Evolutionary conservation across 495 filamentous ascomycete genomes (phyloP).

Genomic region (Aspergillus haitiensis): DNA sequence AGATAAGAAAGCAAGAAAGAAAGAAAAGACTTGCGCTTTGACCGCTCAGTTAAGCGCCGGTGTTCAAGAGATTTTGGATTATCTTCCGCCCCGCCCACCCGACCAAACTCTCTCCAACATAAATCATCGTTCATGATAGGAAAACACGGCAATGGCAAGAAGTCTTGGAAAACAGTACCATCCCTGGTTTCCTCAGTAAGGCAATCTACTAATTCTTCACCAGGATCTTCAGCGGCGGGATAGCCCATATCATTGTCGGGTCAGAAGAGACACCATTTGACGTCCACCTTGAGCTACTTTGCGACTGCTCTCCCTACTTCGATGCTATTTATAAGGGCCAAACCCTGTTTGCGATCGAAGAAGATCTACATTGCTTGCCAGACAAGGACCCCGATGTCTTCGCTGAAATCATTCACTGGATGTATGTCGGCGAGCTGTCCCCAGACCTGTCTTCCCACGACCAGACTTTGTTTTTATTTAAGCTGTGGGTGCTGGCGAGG

Average conservation of each 20-base stretch:
- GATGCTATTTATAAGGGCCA: not conserved
- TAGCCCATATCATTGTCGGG: slow-evolving; percentile 25
- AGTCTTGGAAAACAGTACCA: not conserved
- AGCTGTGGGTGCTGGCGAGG: slow-evolving; percentile 1
- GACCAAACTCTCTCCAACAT: no score
- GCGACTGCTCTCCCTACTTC: slow-evolving; percentile 8
- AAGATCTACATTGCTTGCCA: not conserved
- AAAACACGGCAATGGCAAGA: no score
- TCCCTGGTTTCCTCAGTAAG: not conserved
- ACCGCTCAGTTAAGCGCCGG: no score
- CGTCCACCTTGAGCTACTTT: slow-evolving; percentile 1
- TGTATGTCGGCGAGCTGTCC: not conserved
- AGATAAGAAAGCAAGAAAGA: no score
- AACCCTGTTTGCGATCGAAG: not conserved
- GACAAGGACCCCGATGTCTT: slow-evolving; percentile 8
- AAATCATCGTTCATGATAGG: no score
- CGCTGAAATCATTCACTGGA: slow-evolving; percentile 2
- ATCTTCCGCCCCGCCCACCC: no score
- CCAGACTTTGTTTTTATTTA: not conserved
- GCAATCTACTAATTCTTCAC: not conserved
- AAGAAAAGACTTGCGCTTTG: no score
- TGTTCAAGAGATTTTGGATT: no score
- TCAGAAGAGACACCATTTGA: slow-evolving; percentile 9
- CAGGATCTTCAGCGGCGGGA: slow-evolving; percentile 23
- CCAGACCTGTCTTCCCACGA: not conserved